phyloP scores from a whole-genome alignment of 495 filamentous ascomycete genomes.

The Trichoderma erinaceum region DNA sequence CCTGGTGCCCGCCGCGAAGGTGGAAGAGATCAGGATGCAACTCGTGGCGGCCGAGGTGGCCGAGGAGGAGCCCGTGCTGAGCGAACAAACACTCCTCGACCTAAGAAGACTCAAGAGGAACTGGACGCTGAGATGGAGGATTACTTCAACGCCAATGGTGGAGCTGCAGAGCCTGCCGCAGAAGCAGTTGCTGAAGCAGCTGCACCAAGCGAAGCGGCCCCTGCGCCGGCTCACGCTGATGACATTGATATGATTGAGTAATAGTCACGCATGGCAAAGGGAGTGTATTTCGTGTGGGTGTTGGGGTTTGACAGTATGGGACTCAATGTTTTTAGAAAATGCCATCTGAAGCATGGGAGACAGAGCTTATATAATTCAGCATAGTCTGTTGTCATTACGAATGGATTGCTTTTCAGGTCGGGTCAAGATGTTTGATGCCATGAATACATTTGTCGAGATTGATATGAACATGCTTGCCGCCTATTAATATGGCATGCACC shows the following conservation, averaged over 20 bases:
- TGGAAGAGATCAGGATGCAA: constrained; percentile 30
- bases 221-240: constrained; percentile 16
- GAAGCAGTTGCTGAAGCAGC: constrained; percentile 19
- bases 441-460: background rate
- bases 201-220: background rate
- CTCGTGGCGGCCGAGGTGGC: constrained; percentile 30
- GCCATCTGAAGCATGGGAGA: constrained; percentile 5
- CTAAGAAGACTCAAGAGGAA: constrained; percentile 86
- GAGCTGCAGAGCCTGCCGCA: constrained; percentile 15
- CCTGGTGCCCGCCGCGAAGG: constrained; percentile 44
- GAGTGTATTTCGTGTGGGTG: background rate
- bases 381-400: background rate
- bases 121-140: constrained; percentile 94
- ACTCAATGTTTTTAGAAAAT: background rate
- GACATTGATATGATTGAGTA: constrained; percentile 31
- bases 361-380: background rate
- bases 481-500: background rate
- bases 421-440: background rate
- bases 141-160: constrained; percentile 53
- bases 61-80: constrained; percentile 22
- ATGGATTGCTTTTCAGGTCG: constrained; percentile 7
- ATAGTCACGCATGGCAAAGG: background rate
- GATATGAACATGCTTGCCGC: background rate
- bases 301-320: background rate
- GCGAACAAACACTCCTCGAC: constrained; percentile 39